Evolutionary conservation across 2,329 filamentous ascomycete species (phyloP), one percentile per base, ranked within the genome.

Genomic region (Microdochium nivale): DNA sequence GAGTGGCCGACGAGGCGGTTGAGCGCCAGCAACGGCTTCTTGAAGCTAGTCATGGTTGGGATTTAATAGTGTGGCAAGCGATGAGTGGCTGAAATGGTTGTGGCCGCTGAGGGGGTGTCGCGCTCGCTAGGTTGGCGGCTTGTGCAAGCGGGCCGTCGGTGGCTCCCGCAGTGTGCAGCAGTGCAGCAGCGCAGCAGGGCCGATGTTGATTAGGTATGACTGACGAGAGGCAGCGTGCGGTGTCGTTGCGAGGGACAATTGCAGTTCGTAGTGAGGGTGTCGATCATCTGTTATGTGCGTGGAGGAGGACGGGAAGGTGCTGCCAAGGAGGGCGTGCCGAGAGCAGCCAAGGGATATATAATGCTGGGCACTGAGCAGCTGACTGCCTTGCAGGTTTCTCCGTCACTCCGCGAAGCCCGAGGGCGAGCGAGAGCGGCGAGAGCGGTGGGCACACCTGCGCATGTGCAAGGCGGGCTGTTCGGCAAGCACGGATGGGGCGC

Each of bases 1-100:
- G 65, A 53, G 53, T 71, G 67, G 13, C 69, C 68, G 47, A 70
- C 58, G 16, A 70, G 55, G 43, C 68, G 63, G 55, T 70, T 71
- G 14, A 71, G 62, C 21, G 65, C 62, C 51, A 71, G 58, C 25
- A 71, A 56, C 23, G 68, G 67, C 56, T 67, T 64, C 56, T 66
- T 71, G 33, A 70, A 53, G 25, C 53, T 55, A 49, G 46, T 61
- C 47, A 19, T 33, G 23, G n/a, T 27, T 33, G n/a, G 27, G 25
- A 49, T n/a, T n/a, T n/a, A n/a, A n/a, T n/a, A 33, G 44, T 24
- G 33, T n/a, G 9, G 51, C 47, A 19, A n/a, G n/a, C n/a, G n/a
- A n/a, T n/a, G n/a, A n/a, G n/a, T n/a, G 49, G 19, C 43, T 48
- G 27, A 30, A 11, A 11, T 30, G 33, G 49, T 48, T 16, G 35